phyloP scores from a whole-genome alignment of 2,329 filamentous ascomycete genomes.

The Exophiala bonariae region DNA sequence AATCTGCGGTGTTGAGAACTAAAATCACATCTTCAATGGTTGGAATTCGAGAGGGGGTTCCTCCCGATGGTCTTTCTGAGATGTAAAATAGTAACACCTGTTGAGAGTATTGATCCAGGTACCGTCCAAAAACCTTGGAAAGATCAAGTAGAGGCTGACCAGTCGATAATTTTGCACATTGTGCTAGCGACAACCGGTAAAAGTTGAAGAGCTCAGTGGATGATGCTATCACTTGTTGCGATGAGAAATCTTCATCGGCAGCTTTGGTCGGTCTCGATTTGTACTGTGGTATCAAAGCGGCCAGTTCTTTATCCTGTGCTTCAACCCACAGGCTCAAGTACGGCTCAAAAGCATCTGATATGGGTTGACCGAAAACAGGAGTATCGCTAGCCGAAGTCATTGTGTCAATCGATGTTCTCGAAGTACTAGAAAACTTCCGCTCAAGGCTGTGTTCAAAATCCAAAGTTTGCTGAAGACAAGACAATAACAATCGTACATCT shows the following conservation, averaged over 20 bases:
- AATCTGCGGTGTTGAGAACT: slow-evolving; percentile 94
- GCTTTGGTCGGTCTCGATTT: slow-evolving; percentile 77
- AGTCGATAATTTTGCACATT: slow-evolving; percentile 94
- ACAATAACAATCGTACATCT: slow-evolving; percentile 85
- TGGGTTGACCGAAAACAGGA: slow-evolving; percentile 81
- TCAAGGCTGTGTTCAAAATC: slow-evolving; percentile 95
- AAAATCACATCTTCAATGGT: slow-evolving; percentile 74
- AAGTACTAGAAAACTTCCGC: slow-evolving; percentile 69
- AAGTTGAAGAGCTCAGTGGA: slow-evolving; percentile 98
- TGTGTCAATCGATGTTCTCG: slow-evolving; percentile 84
- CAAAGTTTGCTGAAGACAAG: slow-evolving; percentile 89
- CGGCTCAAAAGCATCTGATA: slow-evolving; percentile 95
- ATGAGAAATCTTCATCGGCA: slow-evolving; percentile 86
- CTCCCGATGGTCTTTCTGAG: slow-evolving; percentile 57
- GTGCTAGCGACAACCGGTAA: slow-evolving; percentile 86
- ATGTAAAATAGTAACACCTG: slow-evolving; percentile 79
- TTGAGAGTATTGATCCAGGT: slow-evolving; percentile 92
- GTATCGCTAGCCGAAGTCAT: slow-evolving; percentile 76
- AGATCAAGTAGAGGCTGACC: slow-evolving; percentile 83
- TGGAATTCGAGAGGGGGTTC: slow-evolving; percentile 52
- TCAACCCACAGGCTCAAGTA: slow-evolving; percentile 98
- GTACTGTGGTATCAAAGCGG: slow-evolving; percentile 82
- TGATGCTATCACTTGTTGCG: slow-evolving; percentile 85
- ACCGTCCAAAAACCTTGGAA: slow-evolving; percentile 82
- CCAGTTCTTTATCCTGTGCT: slow-evolving; percentile 86